Evolutionary conservation across 768 basidiomycete species (phyloP), one percentile per base, ranked within the genome.

Genomic region (Termitomyces sp.): DNA sequence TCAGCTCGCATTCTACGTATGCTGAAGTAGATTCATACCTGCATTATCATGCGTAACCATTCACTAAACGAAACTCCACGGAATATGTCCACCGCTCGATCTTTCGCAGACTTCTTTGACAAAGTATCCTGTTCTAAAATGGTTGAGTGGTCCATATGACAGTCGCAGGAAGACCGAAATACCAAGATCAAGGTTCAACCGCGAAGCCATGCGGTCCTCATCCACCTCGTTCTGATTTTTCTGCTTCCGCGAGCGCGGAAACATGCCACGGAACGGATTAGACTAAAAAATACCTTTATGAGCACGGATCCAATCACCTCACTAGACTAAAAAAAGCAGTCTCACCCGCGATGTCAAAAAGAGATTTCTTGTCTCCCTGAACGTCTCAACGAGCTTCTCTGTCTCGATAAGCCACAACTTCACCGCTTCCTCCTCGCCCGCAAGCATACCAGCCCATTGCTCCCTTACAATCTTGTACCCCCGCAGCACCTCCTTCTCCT

Each of bases 21-120:
- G 34, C 39, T 20, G 33, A 34, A 26, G 18, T 24, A 2, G 13
- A 41, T 13, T 67, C 77, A 50, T 52, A 93, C 96, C 78, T 94
- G 90, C 76, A 97, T 84, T 67, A 94, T 86, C 41, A 98, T 65
- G 16, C 78, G 77, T 49, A 96, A 68, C 96, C 96, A 99, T 53
- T 89, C 85, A 55, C 89, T 88, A 63, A 93, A 92, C 4, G 78
- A 78, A 36, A 96, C 77, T 0, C 91, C 90, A 12, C 95, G 86
- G 70, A 95, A 98, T 0, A 82, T 76, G 51, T 85, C 80, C 2
- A 90, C 80, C 58, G 75, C 75, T 56, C 75, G 70, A 44, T 67
- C 67, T 47, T 76, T 78, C 6, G 72, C 73, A 31, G 75, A 71
- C 64, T 82, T 87, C 20, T 80, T 77, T 5, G 78, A 64, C 20